Base-by-base conservation (phyloP, 805 yeast genomes). In the Ogataea pignaliae region DNA sequence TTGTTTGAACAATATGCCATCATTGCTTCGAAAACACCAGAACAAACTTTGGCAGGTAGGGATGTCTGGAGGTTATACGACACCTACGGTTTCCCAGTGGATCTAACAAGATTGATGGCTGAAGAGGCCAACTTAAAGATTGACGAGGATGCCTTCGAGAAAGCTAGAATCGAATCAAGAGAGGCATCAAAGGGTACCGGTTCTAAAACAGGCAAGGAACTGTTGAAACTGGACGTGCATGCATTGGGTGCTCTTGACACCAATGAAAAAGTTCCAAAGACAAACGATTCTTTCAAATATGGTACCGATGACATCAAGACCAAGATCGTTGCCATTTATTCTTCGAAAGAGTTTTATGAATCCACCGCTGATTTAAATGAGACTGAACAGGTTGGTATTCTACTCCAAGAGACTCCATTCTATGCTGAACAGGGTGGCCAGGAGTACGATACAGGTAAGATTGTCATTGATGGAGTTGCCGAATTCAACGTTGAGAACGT, bases 351-450 rank as follows among this genome's bases (percentile, higher is more conserved):
- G 30, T 88, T 89, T 54, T 80, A 79, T 40, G 69, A 75, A 37
- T 54, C 71, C 10, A 66, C 75, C 29, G 29, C 35, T 3, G 72
- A 68, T 31, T 31, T 54, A 14, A 45, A 60, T 4, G 63, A 70
- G 26, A 61, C 55, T 29, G 70, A 69, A 48, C 88, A 86, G 63
- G 69, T 75, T 53, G 99, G 99, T 64, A 68, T 93, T 42, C 64
- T 93, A 40, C 73, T 93, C 47, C 95, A 93, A 64, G 85, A 80
- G 65, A 88, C 98, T 21, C 93, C 95, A 65, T 88, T 93, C 69
- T 93, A 93, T 62, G 98, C 99, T 40, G 99, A 93, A 72, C 95
- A 88, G 69, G 99, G 99, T 80, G 99, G 99, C 61, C 99, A 93
- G 75, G 97, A 89, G 68, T 85, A 76, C 61, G 99, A 93, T 65